phyloP scores from a whole-genome alignment of 2,329 filamentous ascomycete genomes.

The Aspergillus neotritici region DNA sequence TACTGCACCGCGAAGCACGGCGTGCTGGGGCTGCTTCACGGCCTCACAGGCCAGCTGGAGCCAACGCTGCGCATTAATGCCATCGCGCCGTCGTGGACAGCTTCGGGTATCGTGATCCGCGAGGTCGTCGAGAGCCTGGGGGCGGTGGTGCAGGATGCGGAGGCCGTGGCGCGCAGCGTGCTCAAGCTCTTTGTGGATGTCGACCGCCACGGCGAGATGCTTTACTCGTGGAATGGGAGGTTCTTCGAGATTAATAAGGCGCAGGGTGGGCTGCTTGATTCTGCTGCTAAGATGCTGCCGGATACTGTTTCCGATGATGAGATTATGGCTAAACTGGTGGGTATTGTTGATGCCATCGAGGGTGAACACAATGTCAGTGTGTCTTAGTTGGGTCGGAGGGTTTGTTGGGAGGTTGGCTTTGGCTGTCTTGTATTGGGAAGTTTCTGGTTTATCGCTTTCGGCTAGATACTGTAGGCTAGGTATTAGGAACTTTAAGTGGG shows the following conservation, averaged over 20 bases:
- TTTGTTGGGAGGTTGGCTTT: too few species aligned
- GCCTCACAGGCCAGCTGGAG: constrained; percentile 37
- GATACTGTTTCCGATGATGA: constrained; percentile 9
- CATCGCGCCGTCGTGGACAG: constrained; percentile 53
- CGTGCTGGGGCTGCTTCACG: constrained; percentile 50
- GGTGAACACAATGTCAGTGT: too few species aligned
- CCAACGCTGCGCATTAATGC: constrained; percentile 48
- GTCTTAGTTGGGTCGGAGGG: too few species aligned
- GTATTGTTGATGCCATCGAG: too few species aligned
- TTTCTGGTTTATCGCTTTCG: too few species aligned
- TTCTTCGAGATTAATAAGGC: constrained; percentile 52
- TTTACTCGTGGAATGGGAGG: constrained; percentile 47
- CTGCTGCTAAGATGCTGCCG: constrained; percentile 5
- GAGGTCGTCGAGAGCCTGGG: constrained; percentile 17
- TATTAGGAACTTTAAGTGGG: too few species aligned
- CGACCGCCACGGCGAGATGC: constrained; percentile 46
- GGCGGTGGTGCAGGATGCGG: constrained; percentile 37
- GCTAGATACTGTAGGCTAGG: too few species aligned
- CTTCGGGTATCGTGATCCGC: constrained; percentile 44
- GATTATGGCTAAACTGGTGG: constrained; percentile 8
- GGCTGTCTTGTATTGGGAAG: too few species aligned
- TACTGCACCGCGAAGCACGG: constrained; percentile 53
- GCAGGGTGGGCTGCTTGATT: constrained; percentile 13
- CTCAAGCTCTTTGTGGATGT: constrained; percentile 48
- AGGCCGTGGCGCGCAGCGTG: constrained; percentile 46